Conservation (phyloP, 306 rosid genomes). For the Canavalia gladiata region DNA sequence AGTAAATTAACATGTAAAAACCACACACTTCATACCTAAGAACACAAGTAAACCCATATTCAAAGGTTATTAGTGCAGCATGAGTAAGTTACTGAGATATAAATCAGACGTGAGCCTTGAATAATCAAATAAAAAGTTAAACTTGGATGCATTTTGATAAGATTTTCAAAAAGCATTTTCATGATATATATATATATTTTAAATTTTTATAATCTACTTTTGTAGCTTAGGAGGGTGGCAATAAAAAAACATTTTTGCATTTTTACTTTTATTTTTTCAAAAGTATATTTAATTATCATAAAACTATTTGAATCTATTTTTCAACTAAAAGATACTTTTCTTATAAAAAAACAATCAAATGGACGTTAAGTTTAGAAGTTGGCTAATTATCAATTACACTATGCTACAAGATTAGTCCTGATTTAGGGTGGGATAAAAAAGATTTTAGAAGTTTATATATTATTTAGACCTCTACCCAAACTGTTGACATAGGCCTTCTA, state of each 20-base stretch:
- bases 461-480: not conserved
- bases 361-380: no score
- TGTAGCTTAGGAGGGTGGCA: not conserved
- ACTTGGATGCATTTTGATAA: not conserved
- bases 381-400: no score
- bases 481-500: not conserved
- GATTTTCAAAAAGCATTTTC: not conserved
- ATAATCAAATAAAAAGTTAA: conserved; percentile 2
- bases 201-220: not conserved
- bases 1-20: conserved; percentile 4
- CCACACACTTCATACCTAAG: not conserved
- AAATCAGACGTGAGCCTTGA: conserved; percentile 18
- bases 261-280: not conserved
- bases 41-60: conserved; percentile 5
- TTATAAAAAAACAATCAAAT: no score
- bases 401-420: not conserved
- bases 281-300: not conserved
- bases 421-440: not conserved
- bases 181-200: not conserved
- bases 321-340: not conserved
- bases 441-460: not conserved
- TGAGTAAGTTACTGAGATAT: not conserved
- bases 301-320: not conserved
- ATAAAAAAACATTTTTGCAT: not conserved
- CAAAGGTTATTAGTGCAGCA: conserved; percentile 13